phyloP scores from a whole-genome alignment of 2,329 filamentous ascomycete species.

The Colletotrichum neosansevieriae region DNA sequence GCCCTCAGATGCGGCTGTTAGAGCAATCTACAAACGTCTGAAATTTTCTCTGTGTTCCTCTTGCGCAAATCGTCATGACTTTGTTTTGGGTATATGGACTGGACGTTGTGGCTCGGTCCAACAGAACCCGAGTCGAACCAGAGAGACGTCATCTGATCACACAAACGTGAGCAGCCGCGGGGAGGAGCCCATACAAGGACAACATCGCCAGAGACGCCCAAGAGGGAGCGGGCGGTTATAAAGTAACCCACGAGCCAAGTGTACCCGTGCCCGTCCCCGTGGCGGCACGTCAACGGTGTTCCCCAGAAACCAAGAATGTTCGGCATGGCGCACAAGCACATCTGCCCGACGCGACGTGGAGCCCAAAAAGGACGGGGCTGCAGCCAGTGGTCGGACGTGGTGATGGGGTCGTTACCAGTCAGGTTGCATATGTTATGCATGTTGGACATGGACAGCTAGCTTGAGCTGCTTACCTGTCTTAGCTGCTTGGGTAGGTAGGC shows the following conservation, averaged over 20 bases:
- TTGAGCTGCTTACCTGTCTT: not conserved
- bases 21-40: slow-evolving; percentile 21
- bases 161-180: slow-evolving; percentile 15
- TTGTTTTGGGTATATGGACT: not conserved
- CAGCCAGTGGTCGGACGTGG: slow-evolving; percentile 1
- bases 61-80: not conserved
- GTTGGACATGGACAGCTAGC: slow-evolving; percentile 3
- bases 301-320: not conserved
- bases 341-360: slow-evolving; percentile 29
- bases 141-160: slow-evolving; percentile 20
- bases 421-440: slow-evolving; percentile 3
- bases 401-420: slow-evolving; percentile 12
- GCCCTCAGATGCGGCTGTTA: slow-evolving; percentile 24
- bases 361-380: slow-evolving; percentile 28
- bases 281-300: not conserved
- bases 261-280: too few species aligned
- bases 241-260: too few species aligned
- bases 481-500: too few species aligned
- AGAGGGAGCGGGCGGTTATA: not conserved
- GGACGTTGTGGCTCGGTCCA: not conserved
- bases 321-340: slow-evolving; percentile 30
- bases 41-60: not conserved
- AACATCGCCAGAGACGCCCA: not conserved
- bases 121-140: not conserved
- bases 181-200: not conserved